A percentile compares a stretch with the other conserved stretches of the same genome.
phyloP scores from a whole-genome alignment of 139 green algal genomes.

The Gonium pectorale region DNA sequence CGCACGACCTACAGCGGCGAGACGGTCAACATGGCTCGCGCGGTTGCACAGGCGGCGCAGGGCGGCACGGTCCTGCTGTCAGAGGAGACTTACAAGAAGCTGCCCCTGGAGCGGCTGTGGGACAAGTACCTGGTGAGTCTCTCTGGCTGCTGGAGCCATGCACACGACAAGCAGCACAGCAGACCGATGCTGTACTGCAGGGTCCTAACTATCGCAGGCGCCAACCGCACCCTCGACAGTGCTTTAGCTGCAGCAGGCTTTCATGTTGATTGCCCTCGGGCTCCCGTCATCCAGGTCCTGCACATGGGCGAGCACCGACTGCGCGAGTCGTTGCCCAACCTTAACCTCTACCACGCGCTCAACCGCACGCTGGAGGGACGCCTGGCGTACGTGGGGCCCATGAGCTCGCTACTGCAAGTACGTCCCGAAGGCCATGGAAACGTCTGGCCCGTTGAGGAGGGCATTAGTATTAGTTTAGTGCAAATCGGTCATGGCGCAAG shows the following conservation, averaged over 20 bases:
- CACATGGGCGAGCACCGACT: conserved; percentile 57
- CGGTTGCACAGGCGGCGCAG: conserved; percentile 52
- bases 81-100: conserved; percentile 63
- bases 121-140: conserved; percentile 49
- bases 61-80: conserved; percentile 58
- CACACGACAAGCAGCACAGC: too few relatives aligned
- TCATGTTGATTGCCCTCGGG: too few relatives aligned
- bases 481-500: too few relatives aligned
- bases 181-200: too few relatives aligned
- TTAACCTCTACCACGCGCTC: conserved; percentile 58
- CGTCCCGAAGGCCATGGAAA: neutral
- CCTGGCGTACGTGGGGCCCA: conserved; percentile 41
- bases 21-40: conserved; percentile 44
- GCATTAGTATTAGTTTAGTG: too few relatives aligned
- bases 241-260: too few relatives aligned
- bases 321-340: conserved; percentile 33
- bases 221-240: too few relatives aligned
- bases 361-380: conserved; percentile 54
- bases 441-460: too few relatives aligned
- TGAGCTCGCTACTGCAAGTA: conserved; percentile 43
- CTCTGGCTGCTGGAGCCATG: too few relatives aligned
- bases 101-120: conserved; percentile 56
- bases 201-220: too few relatives aligned
- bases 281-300: conserved; percentile 58
- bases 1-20: conserved; percentile 42